These are phyloP conservation scores for Mycena sp. DNA, from an alignment of 1,284 basidiomycete species.

Conservation along the genomic window DNA sequence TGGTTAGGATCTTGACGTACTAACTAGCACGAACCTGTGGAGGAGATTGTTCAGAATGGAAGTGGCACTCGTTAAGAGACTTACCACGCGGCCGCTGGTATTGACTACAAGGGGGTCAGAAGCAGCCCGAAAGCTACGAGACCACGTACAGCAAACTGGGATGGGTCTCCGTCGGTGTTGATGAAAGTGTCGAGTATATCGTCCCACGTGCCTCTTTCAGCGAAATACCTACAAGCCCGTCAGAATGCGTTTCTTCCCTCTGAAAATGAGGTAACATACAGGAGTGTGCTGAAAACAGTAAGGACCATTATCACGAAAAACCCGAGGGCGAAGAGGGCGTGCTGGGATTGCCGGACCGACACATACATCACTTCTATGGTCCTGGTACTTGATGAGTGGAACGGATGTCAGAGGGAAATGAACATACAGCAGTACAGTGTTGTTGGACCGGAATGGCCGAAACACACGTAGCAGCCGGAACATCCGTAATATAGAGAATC, in stretches of 20 bases:
- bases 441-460: slow-evolving; percentile 85
- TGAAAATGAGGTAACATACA: slow-evolving; percentile 56
- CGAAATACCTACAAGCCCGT: slow-evolving; percentile 73
- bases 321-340: slow-evolving; percentile 84
- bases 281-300: slow-evolving; percentile 85
- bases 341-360: slow-evolving; percentile 84
- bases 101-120: slow-evolving; percentile 58
- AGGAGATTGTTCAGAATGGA: not conserved
- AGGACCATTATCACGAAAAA: slow-evolving; percentile 92
- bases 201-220: slow-evolving; percentile 90
- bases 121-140: not conserved
- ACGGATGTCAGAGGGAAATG: not conserved
- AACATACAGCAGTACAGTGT: slow-evolving; percentile 47
- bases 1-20: slow-evolving; percentile 51
- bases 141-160: slow-evolving; percentile 69
- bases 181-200: slow-evolving; percentile 80
- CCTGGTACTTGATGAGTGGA: slow-evolving; percentile 45
- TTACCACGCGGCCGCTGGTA: slow-evolving; percentile 69
- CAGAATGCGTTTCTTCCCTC: not conserved
- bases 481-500: slow-evolving; percentile 87
- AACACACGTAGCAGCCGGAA: slow-evolving; percentile 89
- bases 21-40: slow-evolving; percentile 51
- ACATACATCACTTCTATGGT: slow-evolving; percentile 96
- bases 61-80: slow-evolving; percentile 22
- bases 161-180: slow-evolving; percentile 84